phyloP scores from a whole-genome alignment of 2,329 filamentous ascomycete species.

The Lithohypha guttulata region DNA sequence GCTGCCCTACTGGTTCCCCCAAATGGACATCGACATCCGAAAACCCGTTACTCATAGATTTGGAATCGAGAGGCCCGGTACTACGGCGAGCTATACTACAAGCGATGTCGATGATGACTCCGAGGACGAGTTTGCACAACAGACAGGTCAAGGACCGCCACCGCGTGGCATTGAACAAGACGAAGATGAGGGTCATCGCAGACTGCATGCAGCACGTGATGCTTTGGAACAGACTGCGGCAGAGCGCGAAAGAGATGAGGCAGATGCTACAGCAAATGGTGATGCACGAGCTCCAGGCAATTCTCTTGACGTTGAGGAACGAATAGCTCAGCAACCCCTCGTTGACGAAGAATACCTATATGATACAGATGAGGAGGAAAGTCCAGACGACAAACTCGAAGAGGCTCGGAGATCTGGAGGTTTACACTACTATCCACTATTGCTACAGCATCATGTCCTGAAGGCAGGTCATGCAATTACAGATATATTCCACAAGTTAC shows the following conservation, averaged over 20 bases:
- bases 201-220: constrained; percentile 41
- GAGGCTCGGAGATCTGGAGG: constrained; percentile 68
- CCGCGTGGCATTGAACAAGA: constrained; percentile 25
- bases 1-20: constrained; percentile 92
- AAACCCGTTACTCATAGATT: constrained; percentile 84
- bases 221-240: constrained; percentile 39
- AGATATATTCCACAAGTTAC: constrained; percentile 39
- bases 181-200: constrained; percentile 27
- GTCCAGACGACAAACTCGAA: constrained; percentile 52
- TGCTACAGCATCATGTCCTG: constrained; percentile 43
- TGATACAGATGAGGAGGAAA: constrained; percentile 69
- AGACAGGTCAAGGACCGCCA: constrained; percentile 15
- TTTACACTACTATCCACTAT: constrained; percentile 52
- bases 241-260: constrained; percentile 26
- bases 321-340: constrained; percentile 54
- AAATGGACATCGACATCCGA: constrained; percentile 96
- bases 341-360: constrained; percentile 59
- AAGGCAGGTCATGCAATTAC: constrained; percentile 37
- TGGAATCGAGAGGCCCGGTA: constrained; percentile 71
- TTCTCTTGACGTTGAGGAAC: constrained; percentile 67
- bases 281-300: constrained; percentile 29
- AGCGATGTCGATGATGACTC: constrained; percentile 66
- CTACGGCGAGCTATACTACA: constrained; percentile 64
- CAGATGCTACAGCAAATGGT: constrained; percentile 24
- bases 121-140: constrained; percentile 39